Evolutionary conservation across 371 early-diverging fungal species (phyloP), one percentile per base, ranked within the genome.

Genomic region (Gilbertella persicaria): DNA sequence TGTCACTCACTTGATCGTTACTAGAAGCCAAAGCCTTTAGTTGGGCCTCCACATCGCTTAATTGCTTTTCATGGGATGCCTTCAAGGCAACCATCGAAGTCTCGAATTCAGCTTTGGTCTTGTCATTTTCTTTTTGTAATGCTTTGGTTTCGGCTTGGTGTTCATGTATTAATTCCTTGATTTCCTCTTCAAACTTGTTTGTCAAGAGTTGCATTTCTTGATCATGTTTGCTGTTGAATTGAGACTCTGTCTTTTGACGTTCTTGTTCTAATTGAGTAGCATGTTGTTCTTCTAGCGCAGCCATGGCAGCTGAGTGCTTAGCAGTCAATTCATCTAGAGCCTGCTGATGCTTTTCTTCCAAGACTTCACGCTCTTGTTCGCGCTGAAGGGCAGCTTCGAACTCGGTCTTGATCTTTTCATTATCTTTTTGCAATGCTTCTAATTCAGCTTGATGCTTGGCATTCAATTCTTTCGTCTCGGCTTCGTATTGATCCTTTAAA

Each of bases 21-120:
- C 28, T 26, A 6, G 33, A 26, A 5, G 53, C 33, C 13, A 28
- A 20, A n/a, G 36, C 20, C 5, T 42, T 51, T 9, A 58, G 41
- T 14, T 58, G 39, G 13, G 16, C 13, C 24, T 33, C 33, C 2
- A 50, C 5, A 5, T 44, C 43, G 16, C 55, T 19, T 12, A 55
- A 36, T 35, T 61, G 50, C 19, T 45, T 25, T 2, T 35, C 13
- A 17, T 61, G 61, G 16, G 45, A 5, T 14, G 30, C 12, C 19
- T 61, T 28, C 13, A 60, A 38, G 3, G 28, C 39, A 13, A 17
- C 24, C 19, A 60, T 21, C 23, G 44, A 8, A 3, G 20, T 38
- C 16, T 47, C 28, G 13, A 44, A 38, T 24, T 49, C 38, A 17
- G 23, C n/a, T 9, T 29, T n/a, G n/a, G 43, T n/a, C 25, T 23